A percentile compares a stretch with the other conserved stretches of the same genome.
These are phyloP conservation scores for Blastobotrys apis DNA, from an alignment of 1,139 yeast species.

Conservation along the genomic window DNA sequence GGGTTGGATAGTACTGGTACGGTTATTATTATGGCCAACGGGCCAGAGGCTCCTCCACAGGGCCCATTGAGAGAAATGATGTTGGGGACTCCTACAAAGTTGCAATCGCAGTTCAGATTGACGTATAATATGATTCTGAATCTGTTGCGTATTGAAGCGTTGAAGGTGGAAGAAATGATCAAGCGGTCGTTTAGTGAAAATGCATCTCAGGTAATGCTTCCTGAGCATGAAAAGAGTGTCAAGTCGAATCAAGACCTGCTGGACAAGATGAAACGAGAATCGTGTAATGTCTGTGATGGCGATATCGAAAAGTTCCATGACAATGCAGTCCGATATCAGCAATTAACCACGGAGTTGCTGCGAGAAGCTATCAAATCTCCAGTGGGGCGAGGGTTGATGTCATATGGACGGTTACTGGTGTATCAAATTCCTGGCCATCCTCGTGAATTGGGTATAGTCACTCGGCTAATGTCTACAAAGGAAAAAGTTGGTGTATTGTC, in stretches of 20 bases:
- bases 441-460: slow-evolving; percentile 44
- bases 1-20: slow-evolving; percentile 93
- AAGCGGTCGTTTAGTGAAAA: slow-evolving; percentile 94
- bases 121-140: slow-evolving; percentile 96
- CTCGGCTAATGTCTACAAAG: slow-evolving; percentile 13
- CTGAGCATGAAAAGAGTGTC: slow-evolving; percentile 75
- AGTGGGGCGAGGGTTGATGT: slow-evolving; percentile 45
- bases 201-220: slow-evolving; percentile 75
- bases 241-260: slow-evolving; percentile 50
- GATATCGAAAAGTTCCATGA: slow-evolving; percentile 47
- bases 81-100: slow-evolving; percentile 82
- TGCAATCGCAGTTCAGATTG: slow-evolving; percentile 85
- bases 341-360: slow-evolving; percentile 41
- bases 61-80: slow-evolving; percentile 70
- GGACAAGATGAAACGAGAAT: slow-evolving; percentile 39
- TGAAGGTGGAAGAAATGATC: slow-evolving; percentile 95
- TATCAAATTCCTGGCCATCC: slow-evolving; percentile 47
- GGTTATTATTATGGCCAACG: slow-evolving; percentile 86
- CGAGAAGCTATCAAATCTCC: slow-evolving; percentile 47
- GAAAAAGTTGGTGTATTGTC: slow-evolving; percentile 13
- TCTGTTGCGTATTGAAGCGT: slow-evolving; percentile 84
- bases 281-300: slow-evolving; percentile 37
- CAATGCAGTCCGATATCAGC: slow-evolving; percentile 45
- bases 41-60: slow-evolving; percentile 52
- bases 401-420: slow-evolving; percentile 57